Evolutionary conservation across 495 filamentous ascomycete genomes (phyloP), one percentile per base, ranked within the genome.

Genomic region (Podospora australis): DNA sequence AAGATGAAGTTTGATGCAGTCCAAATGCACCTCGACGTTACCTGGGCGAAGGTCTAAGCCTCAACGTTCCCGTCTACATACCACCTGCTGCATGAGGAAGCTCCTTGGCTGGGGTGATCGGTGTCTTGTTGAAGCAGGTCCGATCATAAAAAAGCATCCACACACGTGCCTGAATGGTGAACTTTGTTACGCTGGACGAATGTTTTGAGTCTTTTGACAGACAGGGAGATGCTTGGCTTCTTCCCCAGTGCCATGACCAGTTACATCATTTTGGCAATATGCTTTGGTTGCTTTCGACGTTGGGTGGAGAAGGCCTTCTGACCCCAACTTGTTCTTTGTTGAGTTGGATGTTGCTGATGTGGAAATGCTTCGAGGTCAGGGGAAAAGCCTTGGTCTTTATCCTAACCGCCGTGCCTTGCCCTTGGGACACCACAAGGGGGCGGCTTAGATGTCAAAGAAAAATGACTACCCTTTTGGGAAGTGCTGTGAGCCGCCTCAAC

Each of bases 211-310:
- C n/a, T n/a, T n/a, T n/a, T n/a, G n/a, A n/a, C n/a, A n/a, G n/a
- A n/a, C n/a, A n/a, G n/a, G n/a, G n/a, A n/a, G n/a, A n/a, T n/a
- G n/a, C n/a, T n/a, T n/a, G n/a, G n/a, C n/a, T n/a, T n/a, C n/a
- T n/a, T n/a, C n/a, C n/a, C n/a, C n/a, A n/a, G n/a, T n/a, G n/a
- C n/a, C n/a, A n/a, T n/a, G n/a, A n/a, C n/a, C n/a, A 36, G 32
- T 36, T 36, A 17, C n/a, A 36, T 36, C 32, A n/a, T n/a, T n/a
- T n/a, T n/a, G n/a, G n/a, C n/a, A n/a, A 36, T 36, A 36, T 36
- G 32, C 32, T 8, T 36, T 36, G 32, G 32, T 6, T n/a, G 13
- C 2, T 2, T 6, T 36, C 32, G n/a, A n/a, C n/a, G n/a, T n/a
- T 19, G n/a, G 32, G 32, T 17, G 19, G 32, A 36, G 14, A 1